These are phyloP conservation scores for Alternaria sp. DNA, from an alignment of 2,329 filamentous ascomycete genomes.

Conservation along the genomic window DNA sequence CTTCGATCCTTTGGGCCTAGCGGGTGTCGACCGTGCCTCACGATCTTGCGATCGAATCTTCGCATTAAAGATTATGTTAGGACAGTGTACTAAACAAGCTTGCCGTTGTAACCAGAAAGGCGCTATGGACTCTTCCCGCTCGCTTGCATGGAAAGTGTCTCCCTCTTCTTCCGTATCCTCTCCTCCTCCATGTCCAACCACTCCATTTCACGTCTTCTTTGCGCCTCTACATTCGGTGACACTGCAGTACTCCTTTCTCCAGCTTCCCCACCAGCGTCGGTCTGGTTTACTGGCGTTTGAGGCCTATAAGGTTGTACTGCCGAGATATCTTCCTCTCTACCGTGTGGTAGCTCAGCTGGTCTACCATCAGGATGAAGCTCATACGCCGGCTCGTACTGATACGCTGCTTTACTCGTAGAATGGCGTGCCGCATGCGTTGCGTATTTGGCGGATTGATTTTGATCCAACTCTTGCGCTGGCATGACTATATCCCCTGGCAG, in stretches of 20 bases:
- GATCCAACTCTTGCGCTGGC: background rate
- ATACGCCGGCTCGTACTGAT: too few species aligned
- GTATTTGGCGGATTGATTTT: background rate
- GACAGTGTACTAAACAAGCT: too few species aligned
- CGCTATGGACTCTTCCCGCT: background rate
- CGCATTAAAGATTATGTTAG: too few species aligned
- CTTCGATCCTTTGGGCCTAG: too few species aligned
- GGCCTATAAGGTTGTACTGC: too few species aligned
- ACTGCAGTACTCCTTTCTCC: background rate
- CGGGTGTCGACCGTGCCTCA: too few species aligned
- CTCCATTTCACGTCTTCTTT: constrained; percentile 9
- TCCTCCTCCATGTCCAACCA: constrained; percentile 15
- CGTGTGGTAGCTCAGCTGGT: too few species aligned
- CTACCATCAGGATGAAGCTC: too few species aligned
- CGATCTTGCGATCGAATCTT: too few species aligned
- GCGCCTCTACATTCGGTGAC: constrained; percentile 4
- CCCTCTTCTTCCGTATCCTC: constrained; percentile 4
- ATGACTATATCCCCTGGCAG: background rate
- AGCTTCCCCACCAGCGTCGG: background rate
- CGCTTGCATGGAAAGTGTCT: background rate
- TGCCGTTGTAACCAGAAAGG: background rate
- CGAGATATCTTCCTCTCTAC: fast-evolving
- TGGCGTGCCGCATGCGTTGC: too few species aligned
- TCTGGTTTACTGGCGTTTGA: too few species aligned
- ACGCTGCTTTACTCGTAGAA: too few species aligned